phyloP scores from a whole-genome alignment of 2,329 filamentous ascomycete species.

The Thermochaetoides dissita region DNA sequence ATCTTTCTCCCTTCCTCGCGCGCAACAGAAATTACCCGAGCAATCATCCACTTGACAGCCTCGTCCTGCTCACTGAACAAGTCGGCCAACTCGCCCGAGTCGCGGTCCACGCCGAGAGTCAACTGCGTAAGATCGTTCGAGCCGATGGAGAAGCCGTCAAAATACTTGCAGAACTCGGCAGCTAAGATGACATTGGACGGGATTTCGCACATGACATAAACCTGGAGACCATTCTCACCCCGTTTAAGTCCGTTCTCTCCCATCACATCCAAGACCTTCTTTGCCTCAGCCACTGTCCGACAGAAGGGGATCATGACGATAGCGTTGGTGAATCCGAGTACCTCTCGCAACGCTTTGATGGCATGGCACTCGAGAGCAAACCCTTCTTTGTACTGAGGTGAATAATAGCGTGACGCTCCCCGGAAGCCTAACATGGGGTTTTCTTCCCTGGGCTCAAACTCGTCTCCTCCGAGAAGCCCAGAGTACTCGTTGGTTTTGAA shows the following conservation, averaged over 20 bases:
- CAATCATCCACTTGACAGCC: constrained; percentile 27
- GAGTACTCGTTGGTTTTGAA: constrained; percentile 29
- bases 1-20: constrained; percentile 21
- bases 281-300: constrained; percentile 22
- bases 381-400: constrained; percentile 23
- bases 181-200: constrained; percentile 27
- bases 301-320: constrained; percentile 27
- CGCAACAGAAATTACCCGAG: constrained; percentile 19
- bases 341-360: constrained; percentile 24
- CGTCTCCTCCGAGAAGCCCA: constrained; percentile 23
- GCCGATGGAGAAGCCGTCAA: constrained; percentile 28
- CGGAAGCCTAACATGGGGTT: constrained; percentile 29
- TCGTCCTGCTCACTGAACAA: constrained; percentile 26
- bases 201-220: constrained; percentile 29
- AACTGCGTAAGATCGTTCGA: constrained; percentile 28
- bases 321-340: constrained; percentile 24
- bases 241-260: constrained; percentile 24
- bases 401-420: constrained; percentile 28
- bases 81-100: constrained; percentile 23
- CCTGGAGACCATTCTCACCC: constrained; percentile 22
- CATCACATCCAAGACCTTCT: constrained; percentile 23
- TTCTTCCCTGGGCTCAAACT: constrained; percentile 26
- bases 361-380: constrained; percentile 26
- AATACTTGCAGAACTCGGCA: constrained; percentile 21
- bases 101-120: constrained; percentile 25